Evolutionary conservation across 345 rosid genomes (phyloP), one percentile per base, ranked within the genome.

Genomic region (Hevea brasiliensis): DNA sequence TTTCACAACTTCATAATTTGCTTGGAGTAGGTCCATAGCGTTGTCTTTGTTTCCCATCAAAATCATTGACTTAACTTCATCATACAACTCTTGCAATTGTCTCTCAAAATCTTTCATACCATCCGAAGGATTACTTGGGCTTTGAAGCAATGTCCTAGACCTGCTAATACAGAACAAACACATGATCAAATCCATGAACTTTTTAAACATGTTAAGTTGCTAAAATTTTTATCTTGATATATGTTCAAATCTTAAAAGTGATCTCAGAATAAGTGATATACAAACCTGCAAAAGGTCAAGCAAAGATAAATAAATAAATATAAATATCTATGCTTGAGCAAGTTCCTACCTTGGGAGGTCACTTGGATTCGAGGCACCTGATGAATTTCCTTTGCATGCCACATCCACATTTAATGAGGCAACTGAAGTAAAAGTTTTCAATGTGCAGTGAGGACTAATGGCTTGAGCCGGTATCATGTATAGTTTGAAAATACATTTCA

Each of bases 1-100:
- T 84, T 89, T 89, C 62, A 87, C 92, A 69, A 88, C 82, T 79
- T 87, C 82, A 63, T 89, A 88, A 82, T 91, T 91, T 40, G 98
- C 98, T 83, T 84, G 88, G 77, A 94, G 97, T 62, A 94, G 82
- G 72, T 84, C 88, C 63, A 81, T 5, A 8, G 96, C 96, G 66
- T 91, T 96, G 75, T 75, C 76, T 76, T 72, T 84, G 20, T 87
- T 86, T 55, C 93, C 97, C 61, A 7, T 70, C 71, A 72, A 81
- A 51, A 90, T 76, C 94, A 92, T 76, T 32, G 58, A 51, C 79
- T 84, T 93, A 76, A 93, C 87, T 84, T 91, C 88, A 66, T 87
- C 82, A 73, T 89, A 87, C 71, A 94, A 80, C 61, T 77, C 89
- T 80, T 90, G 93, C 78, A 94, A 78, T 59, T 92, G 90, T 77